Evolutionary conservation across 371 early-diverging fungal genomes (phyloP).

Genomic region (Umbelopsis sp.): DNA sequence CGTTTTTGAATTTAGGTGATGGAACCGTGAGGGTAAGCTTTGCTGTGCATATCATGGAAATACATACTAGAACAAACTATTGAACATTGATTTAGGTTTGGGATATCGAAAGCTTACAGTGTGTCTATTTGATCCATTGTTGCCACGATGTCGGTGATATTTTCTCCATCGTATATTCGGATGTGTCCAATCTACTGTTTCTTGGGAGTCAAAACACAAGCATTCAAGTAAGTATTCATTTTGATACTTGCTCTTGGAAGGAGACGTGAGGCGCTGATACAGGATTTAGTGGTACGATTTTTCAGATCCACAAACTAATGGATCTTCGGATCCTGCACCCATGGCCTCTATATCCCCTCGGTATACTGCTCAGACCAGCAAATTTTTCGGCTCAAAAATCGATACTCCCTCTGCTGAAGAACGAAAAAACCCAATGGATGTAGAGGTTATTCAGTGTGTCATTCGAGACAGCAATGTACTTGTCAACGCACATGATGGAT

Average conservation of each 20-base stretch:
- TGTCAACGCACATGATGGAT: conserved; percentile 77
- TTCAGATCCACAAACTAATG: conserved; percentile 51
- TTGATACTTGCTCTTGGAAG: no score
- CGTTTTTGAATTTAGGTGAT: conserved; percentile 52
- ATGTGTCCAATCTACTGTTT: conserved; percentile 54
- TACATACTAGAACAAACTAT: not conserved
- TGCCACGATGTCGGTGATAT: conserved; percentile 80
- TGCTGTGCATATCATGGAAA: not conserved
- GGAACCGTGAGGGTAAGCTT: conserved; percentile 64
- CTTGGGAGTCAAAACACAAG: conserved; percentile 86
- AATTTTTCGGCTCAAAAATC: conserved; percentile 42
- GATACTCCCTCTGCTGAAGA: conserved; percentile 23
- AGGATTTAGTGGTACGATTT: conserved; percentile 62
- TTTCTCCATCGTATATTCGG: conserved; percentile 69
- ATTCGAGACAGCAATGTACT: conserved; percentile 59
- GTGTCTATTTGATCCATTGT: conserved; percentile 69
- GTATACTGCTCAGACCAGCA: conserved; percentile 41
- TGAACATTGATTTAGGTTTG: conserved; percentile 46
- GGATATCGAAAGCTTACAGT: conserved; percentile 65
- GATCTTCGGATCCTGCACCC: conserved; percentile 37
- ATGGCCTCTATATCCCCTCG: conserved; percentile 41
- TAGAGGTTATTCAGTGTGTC: conserved; percentile 53
- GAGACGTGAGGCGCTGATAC: no score
- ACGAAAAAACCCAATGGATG: conserved; percentile 31
- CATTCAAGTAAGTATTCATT: conserved; percentile 62